Conservation (phyloP, 176 grass and related monocot genomes). For the Aegilops tauschii region DNA sequence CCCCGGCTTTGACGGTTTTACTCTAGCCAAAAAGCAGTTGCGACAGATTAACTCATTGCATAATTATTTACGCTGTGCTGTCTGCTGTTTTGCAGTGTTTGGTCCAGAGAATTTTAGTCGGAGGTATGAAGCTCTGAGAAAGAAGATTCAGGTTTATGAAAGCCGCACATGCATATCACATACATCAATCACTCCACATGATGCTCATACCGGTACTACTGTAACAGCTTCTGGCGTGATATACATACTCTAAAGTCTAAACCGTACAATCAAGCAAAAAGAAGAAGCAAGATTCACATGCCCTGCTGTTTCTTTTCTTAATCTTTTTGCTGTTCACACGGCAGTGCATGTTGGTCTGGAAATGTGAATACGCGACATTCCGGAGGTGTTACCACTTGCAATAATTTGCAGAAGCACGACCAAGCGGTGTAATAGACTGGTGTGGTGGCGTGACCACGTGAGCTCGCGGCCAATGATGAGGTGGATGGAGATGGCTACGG, state of each 20-base stretch:
- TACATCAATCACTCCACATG: not conserved
- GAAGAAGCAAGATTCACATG: not conserved
- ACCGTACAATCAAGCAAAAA: not conserved
- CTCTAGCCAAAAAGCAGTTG: not conserved
- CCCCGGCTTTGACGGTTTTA: not conserved
- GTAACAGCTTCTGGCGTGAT: not conserved
- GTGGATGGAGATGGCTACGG: not conserved
- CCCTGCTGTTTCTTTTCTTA: not conserved
- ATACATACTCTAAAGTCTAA: not conserved
- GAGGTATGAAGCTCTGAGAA: constrained; percentile 17
- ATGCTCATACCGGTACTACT: not conserved
- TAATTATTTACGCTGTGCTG: not conserved
- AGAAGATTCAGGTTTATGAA: constrained; percentile 32
- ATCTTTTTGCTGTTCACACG: not conserved
- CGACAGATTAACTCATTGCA: not conserved
- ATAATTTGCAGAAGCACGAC: not conserved
- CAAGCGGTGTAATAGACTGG: not conserved
- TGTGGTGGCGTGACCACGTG: constrained; percentile 24
- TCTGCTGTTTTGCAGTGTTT: constrained; percentile 5
- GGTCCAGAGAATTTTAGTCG: constrained; percentile 12
- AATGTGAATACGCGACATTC: constrained; percentile 6
- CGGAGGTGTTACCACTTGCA: not conserved
- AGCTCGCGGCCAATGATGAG: not conserved
- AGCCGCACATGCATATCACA: constrained; percentile 21
- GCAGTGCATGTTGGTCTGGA: constrained; percentile 1